phyloP scores from a whole-genome alignment of 2,329 filamentous ascomycete species.

The Pseudonectria foliicola region DNA sequence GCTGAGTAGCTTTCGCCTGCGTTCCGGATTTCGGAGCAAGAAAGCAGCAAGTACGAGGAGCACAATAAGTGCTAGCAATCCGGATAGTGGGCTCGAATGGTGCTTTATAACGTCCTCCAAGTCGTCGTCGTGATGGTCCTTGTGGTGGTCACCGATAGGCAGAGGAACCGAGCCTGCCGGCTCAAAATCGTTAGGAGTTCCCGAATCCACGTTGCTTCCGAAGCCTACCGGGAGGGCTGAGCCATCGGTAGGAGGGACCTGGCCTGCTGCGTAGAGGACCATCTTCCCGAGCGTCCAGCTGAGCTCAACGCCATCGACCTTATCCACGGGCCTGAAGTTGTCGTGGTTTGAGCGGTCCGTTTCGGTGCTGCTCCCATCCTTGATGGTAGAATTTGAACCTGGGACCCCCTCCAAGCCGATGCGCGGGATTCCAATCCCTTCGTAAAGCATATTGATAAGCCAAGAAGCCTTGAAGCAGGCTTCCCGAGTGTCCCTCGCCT shows the following conservation, averaged over 20 bases:
- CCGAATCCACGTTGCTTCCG: slow-evolving; percentile 67
- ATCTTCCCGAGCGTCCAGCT: slow-evolving; percentile 98
- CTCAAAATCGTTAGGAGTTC: slow-evolving; percentile 72
- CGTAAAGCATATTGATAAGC: slow-evolving; percentile 93
- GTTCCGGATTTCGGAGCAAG: slow-evolving; percentile 72
- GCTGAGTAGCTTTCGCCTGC: slow-evolving; percentile 39
- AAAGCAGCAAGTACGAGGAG: slow-evolving; percentile 63
- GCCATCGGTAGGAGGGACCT: slow-evolving; percentile 58
- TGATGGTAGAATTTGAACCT: slow-evolving; percentile 64
- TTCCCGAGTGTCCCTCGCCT: slow-evolving; percentile 71
- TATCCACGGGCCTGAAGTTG: slow-evolving; percentile 87
- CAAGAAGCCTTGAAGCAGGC: slow-evolving; percentile 98
- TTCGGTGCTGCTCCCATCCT: slow-evolving; percentile 58
- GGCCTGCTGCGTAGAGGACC: slow-evolving; percentile 86
- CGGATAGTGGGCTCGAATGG: slow-evolving; percentile 63
- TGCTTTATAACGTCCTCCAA: slow-evolving; percentile 59
- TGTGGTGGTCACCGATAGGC: slow-evolving; percentile 22
- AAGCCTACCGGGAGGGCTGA: slow-evolving; percentile 74
- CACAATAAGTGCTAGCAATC: slow-evolving; percentile 70
- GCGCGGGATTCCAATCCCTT: slow-evolving; percentile 88
- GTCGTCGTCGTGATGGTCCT: slow-evolving; percentile 46
- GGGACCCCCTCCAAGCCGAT: slow-evolving; percentile 65
- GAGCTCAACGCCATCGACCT: slow-evolving; percentile 84
- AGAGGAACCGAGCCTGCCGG: slow-evolving; percentile 57
- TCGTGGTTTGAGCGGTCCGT: slow-evolving; percentile 72